Percentiles rank a stretch among this genome's conserved stretches.
Conservation (phyloP, 306 rosid species). For the Cicer arietinum region DNA sequence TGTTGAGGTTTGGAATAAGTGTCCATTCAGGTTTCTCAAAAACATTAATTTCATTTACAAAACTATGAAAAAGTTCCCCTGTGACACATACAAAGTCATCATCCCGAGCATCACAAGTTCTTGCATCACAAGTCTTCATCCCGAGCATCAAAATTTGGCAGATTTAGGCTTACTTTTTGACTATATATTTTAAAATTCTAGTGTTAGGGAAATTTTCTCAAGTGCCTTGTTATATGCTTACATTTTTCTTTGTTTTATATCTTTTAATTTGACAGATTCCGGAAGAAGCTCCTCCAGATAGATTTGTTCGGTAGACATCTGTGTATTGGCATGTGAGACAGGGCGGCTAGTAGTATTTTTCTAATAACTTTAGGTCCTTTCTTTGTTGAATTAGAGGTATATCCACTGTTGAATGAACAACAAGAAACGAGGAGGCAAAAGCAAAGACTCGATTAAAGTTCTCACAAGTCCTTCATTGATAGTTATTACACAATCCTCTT, state of each 20-base stretch:
- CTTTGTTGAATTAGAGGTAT: conserved; percentile 24
- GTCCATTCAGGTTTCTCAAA: conserved; percentile 3
- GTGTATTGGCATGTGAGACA: not conserved
- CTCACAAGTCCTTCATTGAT: not conserved
- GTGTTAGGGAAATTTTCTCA: not conserved
- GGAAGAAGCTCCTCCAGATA: conserved; percentile 72
- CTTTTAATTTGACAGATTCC: conserved; percentile 59
- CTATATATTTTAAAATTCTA: not conserved
- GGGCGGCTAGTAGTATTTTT: not conserved
- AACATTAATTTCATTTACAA: not conserved
- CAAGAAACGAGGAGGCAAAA: conserved; percentile 15
- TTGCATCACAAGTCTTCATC: conserved; percentile 10
- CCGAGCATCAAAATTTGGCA: not conserved
- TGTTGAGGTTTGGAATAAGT: not conserved
- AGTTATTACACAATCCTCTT: not conserved
- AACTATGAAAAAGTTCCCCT: conserved; percentile 8
- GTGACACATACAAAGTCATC: not conserved
- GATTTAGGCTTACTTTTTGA: conserved; percentile 1
- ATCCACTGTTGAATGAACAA: conserved; percentile 6
- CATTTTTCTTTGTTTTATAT: not conserved
- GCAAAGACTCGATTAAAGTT: not conserved
- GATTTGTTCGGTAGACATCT: conserved; percentile 44
- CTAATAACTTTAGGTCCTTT: not conserved
- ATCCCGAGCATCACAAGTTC: not conserved
- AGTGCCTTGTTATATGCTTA: conserved; percentile 6